Evolutionary conservation across 2,329 filamentous ascomycete species (phyloP).

Genomic region (Fusarium sp.): DNA sequence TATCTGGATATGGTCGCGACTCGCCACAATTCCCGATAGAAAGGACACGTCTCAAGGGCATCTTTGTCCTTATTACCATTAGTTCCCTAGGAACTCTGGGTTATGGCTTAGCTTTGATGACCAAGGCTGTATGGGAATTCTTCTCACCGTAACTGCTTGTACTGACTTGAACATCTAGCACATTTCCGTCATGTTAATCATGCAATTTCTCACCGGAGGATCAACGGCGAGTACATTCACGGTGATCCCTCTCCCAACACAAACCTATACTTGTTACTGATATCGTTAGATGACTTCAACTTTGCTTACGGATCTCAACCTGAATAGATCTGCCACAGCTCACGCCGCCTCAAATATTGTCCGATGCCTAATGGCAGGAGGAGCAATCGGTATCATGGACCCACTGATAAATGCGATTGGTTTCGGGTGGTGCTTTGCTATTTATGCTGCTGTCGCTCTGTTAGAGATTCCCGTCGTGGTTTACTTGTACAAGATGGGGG

Average conservation of each 20-base stretch:
- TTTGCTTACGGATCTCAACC: conserved; percentile 45
- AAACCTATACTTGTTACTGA: background rate
- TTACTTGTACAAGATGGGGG: background rate
- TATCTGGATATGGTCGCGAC: background rate
- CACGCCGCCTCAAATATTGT: conserved; percentile 45
- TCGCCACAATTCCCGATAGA: conserved; percentile 1
- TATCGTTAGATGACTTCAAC: conserved; percentile 8
- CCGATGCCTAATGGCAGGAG: conserved; percentile 40
- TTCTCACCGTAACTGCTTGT: too few relatives aligned
- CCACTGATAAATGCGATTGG: conserved; percentile 1
- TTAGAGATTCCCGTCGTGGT: background rate
- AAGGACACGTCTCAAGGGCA: background rate
- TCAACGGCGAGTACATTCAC: conserved; percentile 17
- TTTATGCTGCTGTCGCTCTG: background rate
- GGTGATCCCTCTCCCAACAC: background rate
- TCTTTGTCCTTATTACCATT: background rate
- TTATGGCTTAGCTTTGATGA: background rate
- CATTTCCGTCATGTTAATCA: conserved; percentile 4
- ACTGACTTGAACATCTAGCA: background rate
- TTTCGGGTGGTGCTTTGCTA: background rate
- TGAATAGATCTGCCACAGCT: conserved; percentile 40
- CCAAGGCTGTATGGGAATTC: background rate
- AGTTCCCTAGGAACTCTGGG: conserved; percentile 1
- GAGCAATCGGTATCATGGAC: conserved; percentile 40
- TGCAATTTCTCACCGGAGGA: background rate